A percentile compares a stretch with the other conserved stretches of the same genome.
phyloP scores from a whole-genome alignment of 2,329 filamentous ascomycete species.

The Aspergillus sp. region DNA sequence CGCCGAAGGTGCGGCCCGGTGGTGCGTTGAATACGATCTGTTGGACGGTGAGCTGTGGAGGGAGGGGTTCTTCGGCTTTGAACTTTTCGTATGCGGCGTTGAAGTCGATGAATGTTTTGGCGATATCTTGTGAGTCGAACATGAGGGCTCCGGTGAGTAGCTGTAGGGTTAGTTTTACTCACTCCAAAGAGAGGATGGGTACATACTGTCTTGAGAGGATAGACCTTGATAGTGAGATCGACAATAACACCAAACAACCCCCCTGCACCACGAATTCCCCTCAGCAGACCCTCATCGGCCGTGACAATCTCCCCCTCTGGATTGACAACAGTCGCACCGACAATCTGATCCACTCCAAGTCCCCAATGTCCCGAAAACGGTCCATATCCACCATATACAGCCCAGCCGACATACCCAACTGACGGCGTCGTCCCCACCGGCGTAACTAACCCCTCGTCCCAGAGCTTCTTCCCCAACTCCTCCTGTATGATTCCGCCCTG shows the following conservation, averaged over 20 bases:
- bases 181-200: background rate
- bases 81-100: constrained; percentile 10
- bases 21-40: constrained; percentile 9
- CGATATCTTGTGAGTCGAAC: constrained; percentile 11
- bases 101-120: constrained; percentile 1
- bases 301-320: constrained; percentile 7
- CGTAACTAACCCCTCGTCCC: constrained; percentile 6
- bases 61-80: background rate
- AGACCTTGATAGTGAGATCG: constrained; percentile 12
- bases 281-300: constrained; percentile 8
- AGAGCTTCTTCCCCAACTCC: constrained; percentile 5
- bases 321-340: constrained; percentile 16
- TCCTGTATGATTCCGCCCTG: constrained; percentile 9
- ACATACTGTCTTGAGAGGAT: constrained; percentile 8
- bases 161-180: constrained; percentile 2
- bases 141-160: constrained; percentile 13
- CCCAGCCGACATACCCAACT: constrained; percentile 35
- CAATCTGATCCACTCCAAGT: constrained; percentile 34
- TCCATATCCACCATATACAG: constrained; percentile 33
- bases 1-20: constrained; percentile 6
- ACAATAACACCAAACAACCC: constrained; percentile 15
- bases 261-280: constrained; percentile 13
- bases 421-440: constrained; percentile 6
- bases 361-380: constrained; percentile 22
- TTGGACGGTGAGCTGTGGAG: constrained; percentile 8